Evolutionary conservation across 202 grass and related monocot species (phyloP).

Genomic region (Carex sylvatica): DNA sequence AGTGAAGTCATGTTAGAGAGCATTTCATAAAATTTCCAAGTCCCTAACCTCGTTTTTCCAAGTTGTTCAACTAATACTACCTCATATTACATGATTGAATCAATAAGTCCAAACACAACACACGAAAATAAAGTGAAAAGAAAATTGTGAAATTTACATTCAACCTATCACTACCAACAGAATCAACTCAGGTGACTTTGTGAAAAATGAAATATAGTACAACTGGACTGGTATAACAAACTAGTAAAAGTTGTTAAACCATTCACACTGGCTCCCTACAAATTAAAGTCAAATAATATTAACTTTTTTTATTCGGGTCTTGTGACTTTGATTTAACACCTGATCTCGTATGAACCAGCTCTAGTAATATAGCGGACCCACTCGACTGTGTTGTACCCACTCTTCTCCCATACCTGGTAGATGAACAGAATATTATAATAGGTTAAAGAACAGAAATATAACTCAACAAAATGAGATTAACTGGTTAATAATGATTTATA

Average conservation of each 20-base stretch:
- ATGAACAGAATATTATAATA: slow-evolving; percentile 18
- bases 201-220: not conserved
- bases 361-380: slow-evolving; percentile 99
- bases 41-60: not conserved
- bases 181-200: not conserved
- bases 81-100: not conserved
- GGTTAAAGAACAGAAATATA: slow-evolving; percentile 2
- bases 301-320: not conserved
- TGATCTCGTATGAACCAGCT: slow-evolving; percentile 97
- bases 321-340: slow-evolving; percentile 48
- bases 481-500: not conserved
- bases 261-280: slow-evolving; percentile 9
- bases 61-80: not conserved
- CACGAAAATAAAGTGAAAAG: not conserved
- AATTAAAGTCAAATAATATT: slow-evolving; percentile 7
- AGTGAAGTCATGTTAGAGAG: too few species aligned
- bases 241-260: not conserved
- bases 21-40: too few species aligned
- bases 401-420: slow-evolving; percentile 97
- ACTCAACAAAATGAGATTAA: slow-evolving; percentile 12
- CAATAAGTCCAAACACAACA: not conserved
- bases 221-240: not conserved
- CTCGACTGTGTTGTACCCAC: slow-evolving; percentile 98
- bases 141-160: slow-evolving; percentile 13
- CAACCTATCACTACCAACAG: not conserved